Conservation (phyloP, 139 green algal species). For the Tetradesmus lagerheimii region DNA sequence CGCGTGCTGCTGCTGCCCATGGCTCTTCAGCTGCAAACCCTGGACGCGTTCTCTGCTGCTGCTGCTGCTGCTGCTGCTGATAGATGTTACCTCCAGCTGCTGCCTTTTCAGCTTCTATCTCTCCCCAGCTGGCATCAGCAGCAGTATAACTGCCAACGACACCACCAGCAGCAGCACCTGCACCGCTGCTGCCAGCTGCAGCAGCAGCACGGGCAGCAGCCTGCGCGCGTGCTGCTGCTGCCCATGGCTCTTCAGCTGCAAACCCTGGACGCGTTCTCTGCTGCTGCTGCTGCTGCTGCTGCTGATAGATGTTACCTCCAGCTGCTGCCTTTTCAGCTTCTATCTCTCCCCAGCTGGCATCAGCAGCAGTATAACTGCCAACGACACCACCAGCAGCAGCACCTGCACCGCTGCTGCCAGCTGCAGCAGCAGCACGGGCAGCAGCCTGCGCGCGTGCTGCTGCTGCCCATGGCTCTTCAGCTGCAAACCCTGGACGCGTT, state of each 20-base stretch:
- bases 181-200: neutral
- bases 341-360: neutral
- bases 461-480: neutral
- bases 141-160: neutral
- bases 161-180: neutral
- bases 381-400: neutral
- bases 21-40: neutral
- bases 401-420: neutral
- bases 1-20: slow-evolving; percentile 1
- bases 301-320: neutral
- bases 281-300: neutral
- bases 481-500: neutral
- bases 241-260: neutral
- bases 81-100: neutral
- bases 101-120: neutral
- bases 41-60: neutral
- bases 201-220: neutral
- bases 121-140: neutral
- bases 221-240: slow-evolving; percentile 1
- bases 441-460: neutral
- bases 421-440: neutral
- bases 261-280: neutral
- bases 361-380: neutral
- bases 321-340: neutral
- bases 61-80: neutral